Evolutionary conservation across 495 filamentous ascomycete species (phyloP), one percentile per base, ranked within the genome.

Genomic region (Aspergillus cristatus): DNA sequence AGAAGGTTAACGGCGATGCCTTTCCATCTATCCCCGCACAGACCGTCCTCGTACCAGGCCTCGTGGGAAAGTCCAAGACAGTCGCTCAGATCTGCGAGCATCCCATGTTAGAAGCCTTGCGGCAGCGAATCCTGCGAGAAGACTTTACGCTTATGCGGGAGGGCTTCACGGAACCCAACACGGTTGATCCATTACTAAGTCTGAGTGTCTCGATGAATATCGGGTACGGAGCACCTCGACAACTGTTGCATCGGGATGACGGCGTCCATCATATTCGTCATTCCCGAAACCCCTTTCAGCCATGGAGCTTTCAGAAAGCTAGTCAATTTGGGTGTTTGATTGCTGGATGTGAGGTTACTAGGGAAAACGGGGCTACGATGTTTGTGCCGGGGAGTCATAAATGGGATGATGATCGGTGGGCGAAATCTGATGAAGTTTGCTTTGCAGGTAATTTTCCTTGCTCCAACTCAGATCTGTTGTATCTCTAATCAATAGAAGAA

Each of bases 51-150:
- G 39, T 62, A 17, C 46, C 47, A 1, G 53, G 51, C 18, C 40
- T 57, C 7, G 53, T 62, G 4, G 53, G 55, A 10, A 62, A 59
- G 26, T 62, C 55, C 1, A 11, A 39, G 3, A 62, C 58, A 1
- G 43, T 58, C 8, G 57, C 53, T 0, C 33, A 32, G 12, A 41
- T 57, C 33, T 46, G 42, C 34, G 50, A 52, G 13, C 31, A 40
- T 18, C 41, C 41, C 0, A 40, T 47, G 7, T 40, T 58, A n/a
- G 50, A 50, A 12, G 32, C 35, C n/a, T 46, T 58, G 1, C 45
- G 44, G 1, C 34, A 46, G 22, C 29, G 25, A 3, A 46, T 45
- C 18, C 20, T 40, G 1, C n/a, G 28, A 1, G 40, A 50, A 1
- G 30, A 46, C 4, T 43, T 37, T 24, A 32, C 25, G 6, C 12